phyloP scores from a whole-genome alignment of 768 basidiomycete species.

The Leucocoprinus leucothites region DNA sequence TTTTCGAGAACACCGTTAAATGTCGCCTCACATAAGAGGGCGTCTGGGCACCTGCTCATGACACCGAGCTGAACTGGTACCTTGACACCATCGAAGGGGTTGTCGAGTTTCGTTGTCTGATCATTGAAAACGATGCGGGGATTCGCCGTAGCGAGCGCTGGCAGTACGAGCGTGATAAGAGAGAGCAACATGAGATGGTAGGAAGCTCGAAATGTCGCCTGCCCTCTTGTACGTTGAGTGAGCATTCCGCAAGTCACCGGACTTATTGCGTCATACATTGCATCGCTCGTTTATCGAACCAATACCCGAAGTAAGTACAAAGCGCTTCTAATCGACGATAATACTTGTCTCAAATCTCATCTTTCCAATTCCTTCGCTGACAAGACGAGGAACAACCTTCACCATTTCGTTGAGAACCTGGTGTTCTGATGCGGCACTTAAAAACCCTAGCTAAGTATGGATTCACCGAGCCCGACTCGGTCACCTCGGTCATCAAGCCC shows the following conservation, averaged over 20 bases:
- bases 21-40: constrained; percentile 72
- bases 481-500: background rate
- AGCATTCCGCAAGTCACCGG: constrained; percentile 1
- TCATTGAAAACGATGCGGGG: constrained; percentile 8
- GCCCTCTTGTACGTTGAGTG: background rate
- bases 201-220: background rate
- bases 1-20: constrained; percentile 69
- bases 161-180: constrained; percentile 2
- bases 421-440: too few relatives aligned
- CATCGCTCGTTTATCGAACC: background rate
- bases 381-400: too few relatives aligned
- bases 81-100: constrained; percentile 25
- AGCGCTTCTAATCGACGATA: too few relatives aligned
- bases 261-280: constrained; percentile 26
- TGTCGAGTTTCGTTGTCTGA: constrained; percentile 10
- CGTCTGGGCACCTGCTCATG: constrained; percentile 73
- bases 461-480: background rate
- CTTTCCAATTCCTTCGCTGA: too few relatives aligned
- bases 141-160: constrained; percentile 9
- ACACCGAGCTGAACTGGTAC: constrained; percentile 50
- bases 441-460: background rate
- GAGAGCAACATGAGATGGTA: constrained; percentile 6
- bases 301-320: too few relatives aligned
- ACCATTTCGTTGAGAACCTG: too few relatives aligned
- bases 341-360: too few relatives aligned